These are phyloP conservation scores for Sclerospora graminicola DNA, from an alignment of 352 stramenopile genomes.

Conservation along the genomic window DNA sequence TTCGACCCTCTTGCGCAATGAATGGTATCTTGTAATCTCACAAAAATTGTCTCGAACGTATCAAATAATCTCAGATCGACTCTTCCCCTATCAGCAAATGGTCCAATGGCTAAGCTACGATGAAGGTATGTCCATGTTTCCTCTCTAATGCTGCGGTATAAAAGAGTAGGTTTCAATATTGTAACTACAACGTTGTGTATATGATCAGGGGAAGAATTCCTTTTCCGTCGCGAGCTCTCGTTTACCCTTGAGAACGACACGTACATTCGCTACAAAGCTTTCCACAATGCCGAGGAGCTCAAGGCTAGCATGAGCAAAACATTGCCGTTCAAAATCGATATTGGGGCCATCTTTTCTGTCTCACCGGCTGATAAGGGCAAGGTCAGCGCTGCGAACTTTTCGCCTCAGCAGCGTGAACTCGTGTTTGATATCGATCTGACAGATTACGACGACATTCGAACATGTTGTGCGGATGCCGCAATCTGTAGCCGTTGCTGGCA, in stretches of 20 bases:
- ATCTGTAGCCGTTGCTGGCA: conserved; percentile 95
- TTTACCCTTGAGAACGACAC: conserved; percentile 98
- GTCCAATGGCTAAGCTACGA: conserved; percentile 77
- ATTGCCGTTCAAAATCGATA: conserved; percentile 99
- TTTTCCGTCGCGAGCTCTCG: conserved; percentile 94
- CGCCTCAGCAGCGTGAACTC: conserved; percentile 92
- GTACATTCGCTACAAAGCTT: conserved; percentile 98
- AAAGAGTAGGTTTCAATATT: no score
- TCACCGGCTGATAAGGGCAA: conserved; percentile 82
- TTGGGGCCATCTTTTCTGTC: conserved; percentile 93
- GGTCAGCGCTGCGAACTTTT: conserved; percentile 80
- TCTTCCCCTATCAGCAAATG: conserved; percentile 85
- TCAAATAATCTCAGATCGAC: conserved; percentile 34
- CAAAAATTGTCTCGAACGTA: not conserved
- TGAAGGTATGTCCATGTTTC: conserved; percentile 24
- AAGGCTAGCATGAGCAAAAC: conserved; percentile 83
- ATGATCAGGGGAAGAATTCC: conserved; percentile 43
- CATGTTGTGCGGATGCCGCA: conserved; percentile 87
- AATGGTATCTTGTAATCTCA: not conserved
- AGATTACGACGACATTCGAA: conserved; percentile 98
- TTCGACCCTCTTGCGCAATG: not conserved
- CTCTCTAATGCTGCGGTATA: no score
- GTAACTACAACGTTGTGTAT: no score
- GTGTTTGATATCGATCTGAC: conserved; percentile 99
- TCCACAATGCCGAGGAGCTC: conserved; percentile 84